These are phyloP conservation scores for Ogataea pini DNA, from an alignment of 805 yeast genomes.

Conservation along the genomic window DNA sequence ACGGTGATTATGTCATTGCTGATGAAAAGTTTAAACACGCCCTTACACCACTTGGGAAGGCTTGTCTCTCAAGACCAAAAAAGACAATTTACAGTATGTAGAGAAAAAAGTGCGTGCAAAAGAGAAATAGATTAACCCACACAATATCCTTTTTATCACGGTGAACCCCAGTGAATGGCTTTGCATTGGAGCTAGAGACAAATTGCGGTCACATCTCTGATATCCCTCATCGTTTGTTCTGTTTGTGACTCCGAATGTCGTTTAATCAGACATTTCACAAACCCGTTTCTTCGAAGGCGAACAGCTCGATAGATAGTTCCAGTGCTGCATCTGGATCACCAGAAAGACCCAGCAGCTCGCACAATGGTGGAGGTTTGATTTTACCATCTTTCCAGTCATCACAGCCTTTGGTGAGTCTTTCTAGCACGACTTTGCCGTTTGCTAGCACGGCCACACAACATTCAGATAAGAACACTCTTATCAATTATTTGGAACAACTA, in stretches of 20 bases:
- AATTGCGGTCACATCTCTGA: neutral
- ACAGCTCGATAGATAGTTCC: neutral
- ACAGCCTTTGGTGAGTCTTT: conserved; percentile 25
- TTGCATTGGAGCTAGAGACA: neutral
- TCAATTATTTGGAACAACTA: conserved; percentile 23
- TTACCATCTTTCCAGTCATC: conserved; percentile 26
- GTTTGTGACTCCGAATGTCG: conserved; percentile 2
- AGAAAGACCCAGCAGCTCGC: conserved; percentile 8
- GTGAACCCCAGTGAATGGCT: neutral
- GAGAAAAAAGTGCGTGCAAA: neutral
- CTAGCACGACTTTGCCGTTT: conserved; percentile 17
- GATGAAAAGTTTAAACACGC: too few relatives aligned
- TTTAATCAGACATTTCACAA: conserved; percentile 8
- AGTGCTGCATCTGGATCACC: conserved; percentile 4
- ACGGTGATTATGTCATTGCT: too few relatives aligned
- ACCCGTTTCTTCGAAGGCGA: conserved; percentile 1
- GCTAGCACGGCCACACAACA: conserved; percentile 13
- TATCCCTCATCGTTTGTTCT: neutral
- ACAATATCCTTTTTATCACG: neutral
- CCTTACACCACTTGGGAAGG: too few relatives aligned
- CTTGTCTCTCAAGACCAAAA: too few relatives aligned
- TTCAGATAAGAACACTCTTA: conserved; percentile 15
- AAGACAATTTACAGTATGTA: too few relatives aligned
- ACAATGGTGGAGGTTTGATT: conserved; percentile 21
- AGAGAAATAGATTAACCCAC: neutral